These are phyloP conservation scores for Trichocladium antarcticum DNA, from an alignment of 495 filamentous ascomycete genomes.

Conservation along the genomic window DNA sequence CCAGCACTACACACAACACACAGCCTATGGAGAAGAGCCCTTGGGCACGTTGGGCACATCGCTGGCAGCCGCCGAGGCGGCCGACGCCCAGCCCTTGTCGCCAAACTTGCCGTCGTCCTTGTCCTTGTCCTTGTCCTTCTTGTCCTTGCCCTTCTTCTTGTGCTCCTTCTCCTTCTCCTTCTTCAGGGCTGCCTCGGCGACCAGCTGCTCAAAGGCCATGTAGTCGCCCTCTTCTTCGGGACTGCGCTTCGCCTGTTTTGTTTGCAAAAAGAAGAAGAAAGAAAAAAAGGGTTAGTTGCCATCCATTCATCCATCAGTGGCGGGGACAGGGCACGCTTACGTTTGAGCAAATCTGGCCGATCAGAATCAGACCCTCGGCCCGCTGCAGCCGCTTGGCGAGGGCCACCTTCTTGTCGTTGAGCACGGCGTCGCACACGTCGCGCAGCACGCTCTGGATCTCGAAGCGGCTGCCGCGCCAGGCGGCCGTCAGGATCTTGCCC, in stretches of 20 bases:
- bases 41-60: conserved; percentile 40
- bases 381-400: conserved; percentile 79
- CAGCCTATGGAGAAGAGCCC: neutral
- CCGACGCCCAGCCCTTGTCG: conserved; percentile 15
- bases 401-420: conserved; percentile 70
- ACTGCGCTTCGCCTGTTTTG: conserved; percentile 65
- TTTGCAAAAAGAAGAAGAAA: neutral
- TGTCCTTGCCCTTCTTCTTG: conserved; percentile 64
- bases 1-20: neutral
- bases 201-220: conserved; percentile 96
- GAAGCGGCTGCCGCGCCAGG: conserved; percentile 93
- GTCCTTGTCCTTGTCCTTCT: conserved; percentile 48
- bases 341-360: conserved; percentile 78
- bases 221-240: conserved; percentile 97
- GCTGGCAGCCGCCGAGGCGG: conserved; percentile 25
- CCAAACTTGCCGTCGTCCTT: conserved; percentile 42
- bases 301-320: neutral
- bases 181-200: conserved; percentile 91
- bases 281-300: neutral
- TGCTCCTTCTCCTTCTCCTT: conserved; percentile 68
- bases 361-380: conserved; percentile 75
- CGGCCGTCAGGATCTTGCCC: conserved; percentile 95
- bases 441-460: conserved; percentile 94
- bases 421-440: conserved; percentile 62
- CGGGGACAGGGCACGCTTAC: conserved; percentile 42